These are phyloP conservation scores for Fraxinus americana DNA, from an alignment of 257 asterid genomes.

Conservation along the genomic window DNA sequence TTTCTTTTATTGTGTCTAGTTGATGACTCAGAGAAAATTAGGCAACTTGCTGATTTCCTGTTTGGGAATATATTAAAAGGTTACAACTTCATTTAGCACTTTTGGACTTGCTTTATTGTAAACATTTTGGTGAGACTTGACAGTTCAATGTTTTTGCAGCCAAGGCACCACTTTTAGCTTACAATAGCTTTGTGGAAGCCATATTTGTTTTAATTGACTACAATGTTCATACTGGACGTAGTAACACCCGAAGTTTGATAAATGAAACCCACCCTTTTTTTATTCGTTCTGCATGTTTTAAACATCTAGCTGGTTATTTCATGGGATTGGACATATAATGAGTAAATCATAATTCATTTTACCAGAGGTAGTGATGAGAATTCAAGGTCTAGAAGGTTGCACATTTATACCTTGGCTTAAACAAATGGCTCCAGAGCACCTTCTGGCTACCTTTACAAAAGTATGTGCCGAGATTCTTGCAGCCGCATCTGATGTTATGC, in stretches of 20 bases:
- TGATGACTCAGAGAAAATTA: conserved; percentile 80
- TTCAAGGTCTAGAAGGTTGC: conserved; percentile 82
- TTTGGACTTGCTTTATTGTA: neutral
- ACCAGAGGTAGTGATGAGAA: conserved; percentile 79
- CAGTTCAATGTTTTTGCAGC: conserved; percentile 43
- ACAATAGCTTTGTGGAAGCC: conserved; percentile 94
- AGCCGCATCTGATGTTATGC: conserved; percentile 86
- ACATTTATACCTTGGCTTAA: conserved; percentile 76
- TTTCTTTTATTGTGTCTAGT: conserved; percentile 85
- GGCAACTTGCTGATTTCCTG: conserved; percentile 88
- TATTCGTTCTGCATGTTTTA: conserved; percentile 52
- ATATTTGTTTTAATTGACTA: conserved; percentile 83
- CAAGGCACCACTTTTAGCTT: conserved; percentile 96
- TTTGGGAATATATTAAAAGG: conserved; percentile 94
- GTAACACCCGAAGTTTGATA: conserved; percentile 61
- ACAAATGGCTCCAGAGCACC: conserved; percentile 97
- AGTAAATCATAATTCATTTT: conserved; percentile 8
- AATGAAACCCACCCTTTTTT: conserved; percentile 66
- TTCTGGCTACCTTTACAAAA: conserved; percentile 89
- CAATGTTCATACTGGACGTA: conserved; percentile 82
- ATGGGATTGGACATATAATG: conserved; percentile 9
- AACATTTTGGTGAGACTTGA: neutral
- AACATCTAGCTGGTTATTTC: neutral
- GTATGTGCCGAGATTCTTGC: conserved; percentile 96
- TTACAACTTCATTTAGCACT: conserved; percentile 22